A percentile compares a stretch with the other conserved stretches of the same genome.
phyloP scores from a whole-genome alignment of 2,329 filamentous ascomycete genomes.

The Xylariales sp. region DNA sequence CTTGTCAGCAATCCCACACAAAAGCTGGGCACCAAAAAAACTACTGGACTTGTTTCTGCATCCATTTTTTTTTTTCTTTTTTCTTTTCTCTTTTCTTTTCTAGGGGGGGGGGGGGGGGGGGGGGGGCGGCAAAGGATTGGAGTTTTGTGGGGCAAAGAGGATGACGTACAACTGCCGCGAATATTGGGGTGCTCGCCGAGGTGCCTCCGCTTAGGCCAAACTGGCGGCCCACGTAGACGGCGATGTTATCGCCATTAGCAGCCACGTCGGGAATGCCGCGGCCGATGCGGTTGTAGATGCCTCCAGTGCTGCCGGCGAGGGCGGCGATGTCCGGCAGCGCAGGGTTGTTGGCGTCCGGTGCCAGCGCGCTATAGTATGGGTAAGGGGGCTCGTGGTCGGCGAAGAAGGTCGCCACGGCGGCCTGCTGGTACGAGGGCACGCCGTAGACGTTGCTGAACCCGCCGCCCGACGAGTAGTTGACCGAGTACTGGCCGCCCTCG shows the following conservation, averaged over 20 bases:
- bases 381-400: conserved; percentile 9
- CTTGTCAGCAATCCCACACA: too few species aligned
- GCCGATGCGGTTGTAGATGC: conserved; percentile 34
- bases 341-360: conserved; percentile 17
- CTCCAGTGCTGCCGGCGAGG: conserved; percentile 18
- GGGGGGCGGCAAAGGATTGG: too few species aligned
- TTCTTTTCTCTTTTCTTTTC: too few species aligned
- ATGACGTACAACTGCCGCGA: conserved; percentile 28
- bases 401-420: conserved; percentile 17
- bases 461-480: conserved; percentile 18
- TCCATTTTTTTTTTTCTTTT: too few species aligned
- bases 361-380: conserved; percentile 6
- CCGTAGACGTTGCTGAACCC: conserved; percentile 25
- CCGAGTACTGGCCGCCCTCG: too few species aligned
- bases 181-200: conserved; percentile 39
- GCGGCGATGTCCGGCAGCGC: conserved; percentile 25
- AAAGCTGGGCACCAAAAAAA: not conserved
- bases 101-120: too few species aligned
- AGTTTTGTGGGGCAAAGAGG: not conserved
- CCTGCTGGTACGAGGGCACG: conserved; percentile 18
- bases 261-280: conserved; percentile 41
- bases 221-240: conserved; percentile 18
- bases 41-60: too few species aligned
- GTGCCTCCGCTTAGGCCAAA: conserved; percentile 38
- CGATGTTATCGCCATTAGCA: conserved; percentile 28